phyloP scores from a whole-genome alignment of 2,329 filamentous ascomycete genomes.

The Pseudofabraea citricarpa region DNA sequence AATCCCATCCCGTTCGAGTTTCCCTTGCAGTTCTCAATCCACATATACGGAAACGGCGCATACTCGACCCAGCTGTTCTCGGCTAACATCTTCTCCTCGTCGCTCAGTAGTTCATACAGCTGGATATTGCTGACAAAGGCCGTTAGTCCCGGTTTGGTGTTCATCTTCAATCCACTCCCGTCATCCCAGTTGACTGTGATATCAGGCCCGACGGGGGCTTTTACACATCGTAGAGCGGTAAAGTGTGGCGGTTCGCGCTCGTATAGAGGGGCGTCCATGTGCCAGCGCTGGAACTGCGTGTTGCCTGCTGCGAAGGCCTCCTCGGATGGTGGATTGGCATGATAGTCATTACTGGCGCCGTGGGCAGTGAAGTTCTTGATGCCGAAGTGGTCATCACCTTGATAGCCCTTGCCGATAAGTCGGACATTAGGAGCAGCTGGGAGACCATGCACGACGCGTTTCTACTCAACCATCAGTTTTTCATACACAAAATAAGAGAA shows the following conservation, averaged over 20 bases:
- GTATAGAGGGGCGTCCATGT: constrained; percentile 43
- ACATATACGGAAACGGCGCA: constrained; percentile 38
- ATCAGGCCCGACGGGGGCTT: constrained; percentile 30
- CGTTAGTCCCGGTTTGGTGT: constrained; percentile 36
- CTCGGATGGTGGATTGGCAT: constrained; percentile 27
- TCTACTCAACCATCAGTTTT: constrained; percentile 15
- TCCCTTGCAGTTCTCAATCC: constrained; percentile 36
- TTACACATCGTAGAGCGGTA: constrained; percentile 36
- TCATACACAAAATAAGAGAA: not conserved
- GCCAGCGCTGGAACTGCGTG: constrained; percentile 43
- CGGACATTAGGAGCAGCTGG: constrained; percentile 39
- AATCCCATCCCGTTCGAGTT: constrained; percentile 36
- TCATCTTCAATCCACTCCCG: constrained; percentile 36
- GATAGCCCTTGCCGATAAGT: constrained; percentile 40
- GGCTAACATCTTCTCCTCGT: constrained; percentile 34
- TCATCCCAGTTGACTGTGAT: constrained; percentile 38
- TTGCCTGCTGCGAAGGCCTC: constrained; percentile 34
- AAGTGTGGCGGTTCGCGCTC: constrained; percentile 36
- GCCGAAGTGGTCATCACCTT: constrained; percentile 39
- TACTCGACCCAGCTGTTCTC: constrained; percentile 43
- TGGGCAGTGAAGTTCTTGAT: constrained; percentile 32
- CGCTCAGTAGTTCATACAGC: constrained; percentile 34
- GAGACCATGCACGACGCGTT: constrained; percentile 31
- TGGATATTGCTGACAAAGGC: constrained; percentile 40
- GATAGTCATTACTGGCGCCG: constrained; percentile 32